Percentiles rank a stretch among this genome's conserved stretches.
Evolutionary conservation across 2,329 filamentous ascomycete species (phyloP).

Genomic region (Ophiostoma pallidulum): DNA sequence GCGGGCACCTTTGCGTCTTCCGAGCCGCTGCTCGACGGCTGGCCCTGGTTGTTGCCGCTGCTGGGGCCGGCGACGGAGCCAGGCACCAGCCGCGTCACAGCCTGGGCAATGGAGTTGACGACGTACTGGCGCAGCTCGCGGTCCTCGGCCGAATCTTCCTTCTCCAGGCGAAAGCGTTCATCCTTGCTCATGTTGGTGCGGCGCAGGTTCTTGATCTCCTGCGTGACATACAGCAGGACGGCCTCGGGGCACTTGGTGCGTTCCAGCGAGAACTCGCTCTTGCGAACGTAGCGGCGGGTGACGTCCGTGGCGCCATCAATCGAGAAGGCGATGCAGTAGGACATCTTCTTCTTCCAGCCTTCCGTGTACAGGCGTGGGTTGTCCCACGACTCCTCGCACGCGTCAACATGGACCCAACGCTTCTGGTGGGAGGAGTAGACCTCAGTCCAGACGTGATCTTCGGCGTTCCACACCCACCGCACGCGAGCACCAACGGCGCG

Average conservation of each 20-base stretch:
- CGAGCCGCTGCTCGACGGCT: conserved; percentile 20
- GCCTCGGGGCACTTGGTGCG: conserved; percentile 78
- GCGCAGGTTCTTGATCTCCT: conserved; percentile 80
- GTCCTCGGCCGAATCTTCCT: conserved; percentile 69
- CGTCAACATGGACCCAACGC: conserved; percentile 94
- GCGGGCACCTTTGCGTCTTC: conserved; percentile 53
- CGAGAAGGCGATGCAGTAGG: conserved; percentile 94
- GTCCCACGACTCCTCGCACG: conserved; percentile 92
- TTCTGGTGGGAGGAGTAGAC: conserved; percentile 90
- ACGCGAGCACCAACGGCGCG: conserved; percentile 83
- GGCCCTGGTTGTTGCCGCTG: conserved; percentile 16
- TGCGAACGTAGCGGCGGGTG: conserved; percentile 60
- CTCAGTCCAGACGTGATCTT: conserved; percentile 97
- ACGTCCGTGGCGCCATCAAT: conserved; percentile 69
- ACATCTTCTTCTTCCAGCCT: conserved; percentile 93
- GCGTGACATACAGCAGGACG: conserved; percentile 81
- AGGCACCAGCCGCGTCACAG: conserved; percentile 59
- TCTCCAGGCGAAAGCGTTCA: conserved; percentile 69
- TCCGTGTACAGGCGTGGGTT: conserved; percentile 86
- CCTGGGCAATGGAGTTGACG: conserved; percentile 62
- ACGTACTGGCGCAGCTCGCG: conserved; percentile 66
- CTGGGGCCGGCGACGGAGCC: conserved; percentile 25
- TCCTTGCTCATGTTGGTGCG: conserved; percentile 79
- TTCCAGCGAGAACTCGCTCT: conserved; percentile 60
- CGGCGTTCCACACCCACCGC: conserved; percentile 96